Conservation (phyloP, 1,284 basidiomycete genomes). For the Melampsora americana region DNA sequence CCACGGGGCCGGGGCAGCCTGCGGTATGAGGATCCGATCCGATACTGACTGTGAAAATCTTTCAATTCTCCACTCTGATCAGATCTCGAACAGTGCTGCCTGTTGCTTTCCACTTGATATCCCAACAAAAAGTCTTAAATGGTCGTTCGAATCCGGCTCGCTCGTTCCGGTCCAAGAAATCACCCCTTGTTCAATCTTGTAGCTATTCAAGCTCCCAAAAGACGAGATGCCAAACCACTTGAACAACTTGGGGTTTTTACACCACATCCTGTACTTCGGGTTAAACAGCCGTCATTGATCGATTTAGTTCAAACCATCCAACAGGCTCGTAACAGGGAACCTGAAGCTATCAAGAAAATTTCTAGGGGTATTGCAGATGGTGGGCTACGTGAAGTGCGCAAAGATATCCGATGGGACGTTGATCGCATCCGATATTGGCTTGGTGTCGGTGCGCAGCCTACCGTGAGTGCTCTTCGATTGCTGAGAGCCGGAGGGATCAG, state of each 20-base stretch:
- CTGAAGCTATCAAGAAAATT: constrained; percentile 22
- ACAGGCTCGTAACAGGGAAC: constrained; percentile 7
- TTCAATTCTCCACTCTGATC: too few relatives aligned
- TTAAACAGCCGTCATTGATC: constrained; percentile 37
- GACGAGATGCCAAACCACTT: constrained; percentile 36
- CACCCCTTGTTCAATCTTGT: constrained; percentile 38
- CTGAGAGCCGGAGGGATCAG: constrained; percentile 40
- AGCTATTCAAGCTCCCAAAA: constrained; percentile 40
- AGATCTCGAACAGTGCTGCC: too few relatives aligned
- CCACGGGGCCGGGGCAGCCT: too few relatives aligned
- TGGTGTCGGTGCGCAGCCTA: constrained; percentile 35
- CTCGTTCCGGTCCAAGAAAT: constrained; percentile 32
- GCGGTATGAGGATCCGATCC: too few relatives aligned
- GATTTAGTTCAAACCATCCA: constrained; percentile 31
- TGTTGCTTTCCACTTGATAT: neutral
- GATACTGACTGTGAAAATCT: too few relatives aligned
- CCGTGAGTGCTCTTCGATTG: constrained; percentile 24
- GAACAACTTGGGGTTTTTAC: constrained; percentile 34
- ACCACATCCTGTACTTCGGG: constrained; percentile 27
- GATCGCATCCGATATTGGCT: constrained; percentile 41
- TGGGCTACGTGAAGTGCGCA: constrained; percentile 14
- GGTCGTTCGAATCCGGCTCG: constrained; percentile 30
- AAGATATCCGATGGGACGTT: constrained; percentile 41
- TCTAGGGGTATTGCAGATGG: constrained; percentile 22
- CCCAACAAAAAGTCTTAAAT: neutral